Conservation (phyloP, 148 eudicot genomes). For the Fagopyrum esculentum region DNA sequence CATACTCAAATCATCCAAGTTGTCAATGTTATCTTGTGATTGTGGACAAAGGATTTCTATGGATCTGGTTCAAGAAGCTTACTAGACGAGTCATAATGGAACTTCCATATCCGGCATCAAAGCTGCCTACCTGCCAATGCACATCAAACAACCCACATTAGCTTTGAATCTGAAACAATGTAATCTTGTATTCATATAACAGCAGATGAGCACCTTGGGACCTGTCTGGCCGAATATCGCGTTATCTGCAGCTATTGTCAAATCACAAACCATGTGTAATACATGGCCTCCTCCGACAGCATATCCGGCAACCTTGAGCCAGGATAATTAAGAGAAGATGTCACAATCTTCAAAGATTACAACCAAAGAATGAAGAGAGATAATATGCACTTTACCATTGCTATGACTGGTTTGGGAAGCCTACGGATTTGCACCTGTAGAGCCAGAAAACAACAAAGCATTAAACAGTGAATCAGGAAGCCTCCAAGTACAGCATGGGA, state of each 20-base stretch:
- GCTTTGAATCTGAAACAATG: too few relatives aligned
- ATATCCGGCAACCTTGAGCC: slow-evolving; percentile 88
- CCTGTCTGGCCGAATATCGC: slow-evolving; percentile 98
- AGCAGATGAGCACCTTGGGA: slow-evolving; percentile 54
- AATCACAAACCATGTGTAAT: slow-evolving; percentile 93
- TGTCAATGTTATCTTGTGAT: not conserved
- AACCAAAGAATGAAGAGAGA: not conserved
- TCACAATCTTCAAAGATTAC: not conserved
- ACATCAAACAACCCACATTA: not conserved
- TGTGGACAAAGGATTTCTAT: not conserved
- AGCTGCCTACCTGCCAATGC: slow-evolving; percentile 80
- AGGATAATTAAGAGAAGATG: not conserved
- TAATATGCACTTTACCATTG: slow-evolving; percentile 51
- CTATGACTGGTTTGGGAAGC: slow-evolving; percentile 95
- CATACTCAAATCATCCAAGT: not conserved
- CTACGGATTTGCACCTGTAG: slow-evolving; percentile 82
- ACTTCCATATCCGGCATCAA: slow-evolving; percentile 95
- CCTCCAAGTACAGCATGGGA: not conserved
- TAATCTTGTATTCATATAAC: not conserved
- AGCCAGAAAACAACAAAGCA: not conserved
- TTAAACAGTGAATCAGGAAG: not conserved
- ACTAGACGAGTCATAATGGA: slow-evolving; percentile 97
- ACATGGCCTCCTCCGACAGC: slow-evolving; percentile 99
- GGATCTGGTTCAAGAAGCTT: slow-evolving; percentile 18
- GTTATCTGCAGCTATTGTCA: slow-evolving; percentile 96